phyloP scores from a whole-genome alignment of 2,329 filamentous ascomycete genomes.

The Aureobasidium uvarum region DNA sequence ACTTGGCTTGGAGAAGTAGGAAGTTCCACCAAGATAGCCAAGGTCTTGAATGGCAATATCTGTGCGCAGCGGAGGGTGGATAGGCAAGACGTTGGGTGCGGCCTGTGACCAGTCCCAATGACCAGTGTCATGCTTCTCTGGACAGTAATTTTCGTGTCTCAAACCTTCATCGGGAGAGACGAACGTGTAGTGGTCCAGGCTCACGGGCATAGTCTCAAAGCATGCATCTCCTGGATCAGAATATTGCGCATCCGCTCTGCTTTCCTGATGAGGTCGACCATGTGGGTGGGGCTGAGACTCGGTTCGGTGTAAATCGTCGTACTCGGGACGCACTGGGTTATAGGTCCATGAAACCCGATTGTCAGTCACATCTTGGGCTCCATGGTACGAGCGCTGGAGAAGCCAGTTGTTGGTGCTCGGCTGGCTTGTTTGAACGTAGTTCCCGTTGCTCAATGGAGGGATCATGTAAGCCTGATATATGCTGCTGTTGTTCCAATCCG shows the following conservation, averaged over 20 bases:
- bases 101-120: neutral
- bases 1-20: neutral
- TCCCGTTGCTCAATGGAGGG: neutral
- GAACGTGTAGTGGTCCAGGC: neutral
- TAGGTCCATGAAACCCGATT: neutral
- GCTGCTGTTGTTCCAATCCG: neutral
- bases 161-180: neutral
- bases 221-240: neutral
- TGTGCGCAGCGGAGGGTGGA: neutral
- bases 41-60: neutral
- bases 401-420: neutral
- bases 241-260: neutral
- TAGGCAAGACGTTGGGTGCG: neutral
- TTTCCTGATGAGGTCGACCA: neutral
- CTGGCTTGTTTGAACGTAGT: neutral
- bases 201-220: neutral
- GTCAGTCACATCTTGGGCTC: neutral
- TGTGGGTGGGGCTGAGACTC: neutral
- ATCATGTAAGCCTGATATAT: neutral
- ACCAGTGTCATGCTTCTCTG: neutral
- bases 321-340: neutral
- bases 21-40: neutral
- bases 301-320: neutral
- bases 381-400: conserved; percentile 11
- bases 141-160: neutral